phyloP scores from a whole-genome alignment of 2,329 filamentous ascomycete species.

The Colletotrichum zoysiae region DNA sequence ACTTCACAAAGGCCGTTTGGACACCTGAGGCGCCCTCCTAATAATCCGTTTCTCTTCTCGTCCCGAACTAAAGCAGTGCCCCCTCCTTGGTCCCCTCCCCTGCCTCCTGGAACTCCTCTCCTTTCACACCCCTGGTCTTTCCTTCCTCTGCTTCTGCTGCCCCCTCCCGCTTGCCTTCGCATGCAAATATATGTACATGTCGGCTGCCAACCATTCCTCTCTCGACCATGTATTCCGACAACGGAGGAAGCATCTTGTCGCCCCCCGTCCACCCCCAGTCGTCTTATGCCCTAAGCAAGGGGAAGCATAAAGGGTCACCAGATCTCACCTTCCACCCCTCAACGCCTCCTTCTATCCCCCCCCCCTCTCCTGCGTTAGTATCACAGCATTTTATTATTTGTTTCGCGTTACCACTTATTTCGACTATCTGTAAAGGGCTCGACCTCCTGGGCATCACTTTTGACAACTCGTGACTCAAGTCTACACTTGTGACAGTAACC shows the following conservation, averaged over 20 bases:
- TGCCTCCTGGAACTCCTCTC: constrained; percentile 3
- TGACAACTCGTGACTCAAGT: neutral
- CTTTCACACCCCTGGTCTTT: neutral
- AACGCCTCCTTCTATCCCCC: neutral
- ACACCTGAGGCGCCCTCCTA: neutral
- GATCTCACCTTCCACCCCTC: constrained; percentile 15
- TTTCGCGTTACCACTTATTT: neutral
- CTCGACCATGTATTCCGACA: constrained; percentile 20
- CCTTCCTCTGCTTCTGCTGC: neutral
- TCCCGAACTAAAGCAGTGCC: constrained; percentile 3
- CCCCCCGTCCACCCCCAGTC: constrained; percentile 1
- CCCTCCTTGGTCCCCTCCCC: neutral
- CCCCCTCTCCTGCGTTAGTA: constrained; percentile 3
- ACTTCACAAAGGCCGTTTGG: neutral
- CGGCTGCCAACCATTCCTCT: constrained; percentile 5
- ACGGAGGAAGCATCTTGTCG: constrained; percentile 17
- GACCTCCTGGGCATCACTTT: neutral
- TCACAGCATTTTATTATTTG: neutral
- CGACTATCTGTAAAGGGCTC: neutral
- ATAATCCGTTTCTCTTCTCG: neutral
- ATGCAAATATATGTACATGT: neutral
- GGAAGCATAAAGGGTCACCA: constrained; percentile 32
- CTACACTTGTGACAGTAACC: neutral
- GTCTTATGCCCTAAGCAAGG: constrained; percentile 27
- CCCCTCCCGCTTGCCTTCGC: neutral